Evolutionary conservation across 805 yeast genomes (phyloP), one percentile per base, ranked within the genome.

Genomic region (Saturnispora hagleri): DNA sequence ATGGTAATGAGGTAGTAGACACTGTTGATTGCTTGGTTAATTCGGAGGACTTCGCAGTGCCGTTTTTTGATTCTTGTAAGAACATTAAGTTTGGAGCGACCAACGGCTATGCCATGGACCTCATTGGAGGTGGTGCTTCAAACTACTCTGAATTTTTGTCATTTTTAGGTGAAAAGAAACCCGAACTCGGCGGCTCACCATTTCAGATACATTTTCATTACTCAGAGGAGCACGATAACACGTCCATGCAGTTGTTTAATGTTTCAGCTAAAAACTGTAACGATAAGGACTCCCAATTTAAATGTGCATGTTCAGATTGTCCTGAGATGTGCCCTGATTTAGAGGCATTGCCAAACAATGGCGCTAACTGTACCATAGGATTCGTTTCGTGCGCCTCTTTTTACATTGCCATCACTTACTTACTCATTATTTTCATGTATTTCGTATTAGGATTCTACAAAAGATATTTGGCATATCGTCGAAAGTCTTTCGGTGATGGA

Each of bases 121-220:
- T 91, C 41, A 83, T 91, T 42, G 99, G 99, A 7, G 99, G 99
- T n/a, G 98, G 98, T 1, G 97, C 98, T 2, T 76, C 73, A 51
- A 79, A 82, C 59, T 86, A 80, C 65, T 59, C 72, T 33, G 80
- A 80, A 51, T 91, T 91, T 63, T 70, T 91, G 58, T 86, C 89
- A 68, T 93, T 91, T 62, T 68, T 93, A 48, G 98, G 98, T 12
- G 98, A 91, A 64, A 95, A 89, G 59, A 90, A 91, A 65, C 98
- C 98, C 0, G 58, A 88, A 60, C 72, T 91, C 4, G 97, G 98
- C 0, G 99, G 99, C 0, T 88, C 96, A 0, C 97, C 97, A 0
- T 89, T 91, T 64, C 98, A 91, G 65, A 90, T 91, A 55, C 84
- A 89, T 63, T 89, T 81, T 65, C 87, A 80, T 70, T 46, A 48